Percentiles rank a stretch among this genome's conserved stretches.
Conservation (phyloP, 306 rosid genomes). For the Glycine latifolia region DNA sequence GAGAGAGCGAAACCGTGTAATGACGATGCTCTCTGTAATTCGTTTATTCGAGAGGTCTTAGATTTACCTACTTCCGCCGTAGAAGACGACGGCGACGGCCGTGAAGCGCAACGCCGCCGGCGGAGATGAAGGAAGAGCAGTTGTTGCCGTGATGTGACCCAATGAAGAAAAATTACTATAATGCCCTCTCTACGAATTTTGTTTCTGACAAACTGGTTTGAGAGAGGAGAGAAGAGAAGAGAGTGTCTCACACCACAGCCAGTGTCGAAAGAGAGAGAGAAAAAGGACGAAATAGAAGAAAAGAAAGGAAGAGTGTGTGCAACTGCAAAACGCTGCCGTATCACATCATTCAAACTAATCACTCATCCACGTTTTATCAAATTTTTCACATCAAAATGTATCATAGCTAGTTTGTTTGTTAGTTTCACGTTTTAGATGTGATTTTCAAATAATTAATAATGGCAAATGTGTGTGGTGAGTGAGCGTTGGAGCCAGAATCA, state of each 20-base stretch:
- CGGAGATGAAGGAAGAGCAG: constrained; percentile 51
- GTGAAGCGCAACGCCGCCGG: constrained; percentile 63
- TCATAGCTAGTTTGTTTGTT: too few relatives aligned
- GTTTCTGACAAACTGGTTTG: neutral
- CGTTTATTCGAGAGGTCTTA: constrained; percentile 29
- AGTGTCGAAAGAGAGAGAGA: neutral
- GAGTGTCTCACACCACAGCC: constrained; percentile 4
- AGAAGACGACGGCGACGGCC: constrained; percentile 70
- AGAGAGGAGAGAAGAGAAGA: neutral
- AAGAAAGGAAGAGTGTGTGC: neutral
- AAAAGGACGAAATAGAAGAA: too few relatives aligned
- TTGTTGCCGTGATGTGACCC: constrained; percentile 58
- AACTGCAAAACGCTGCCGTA: constrained; percentile 37
- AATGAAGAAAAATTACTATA: constrained; percentile 51
- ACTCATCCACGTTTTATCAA: neutral
- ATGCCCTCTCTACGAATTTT: constrained; percentile 39
- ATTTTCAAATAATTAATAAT: too few relatives aligned
- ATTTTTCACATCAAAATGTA: neutral
- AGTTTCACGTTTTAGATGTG: neutral
- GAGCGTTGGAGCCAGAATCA: neutral
- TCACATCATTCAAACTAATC: neutral
- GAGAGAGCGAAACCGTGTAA: neutral
- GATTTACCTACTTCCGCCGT: constrained; percentile 72
- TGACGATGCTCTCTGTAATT: constrained; percentile 35
- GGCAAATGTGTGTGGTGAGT: too few relatives aligned